phyloP scores from a whole-genome alignment of 345 rosid genomes.

The Lepidium didymum region DNA sequence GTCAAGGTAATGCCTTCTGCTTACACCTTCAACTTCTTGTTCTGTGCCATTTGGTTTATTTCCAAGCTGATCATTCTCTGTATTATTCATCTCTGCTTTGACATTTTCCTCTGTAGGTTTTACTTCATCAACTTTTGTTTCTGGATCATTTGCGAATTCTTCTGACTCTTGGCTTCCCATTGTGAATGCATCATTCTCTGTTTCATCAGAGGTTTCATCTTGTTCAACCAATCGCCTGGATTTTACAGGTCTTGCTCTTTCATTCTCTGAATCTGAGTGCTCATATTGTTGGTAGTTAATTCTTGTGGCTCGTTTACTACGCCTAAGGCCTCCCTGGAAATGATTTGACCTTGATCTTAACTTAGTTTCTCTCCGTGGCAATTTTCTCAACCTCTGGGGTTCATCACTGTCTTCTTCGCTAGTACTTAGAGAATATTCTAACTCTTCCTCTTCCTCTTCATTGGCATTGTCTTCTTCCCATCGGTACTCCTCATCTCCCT shows the following conservation, averaged over 20 bases:
- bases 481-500: slow-evolving; percentile 90
- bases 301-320: slow-evolving; percentile 78
- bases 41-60: slow-evolving; percentile 42
- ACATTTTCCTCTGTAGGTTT: slow-evolving; percentile 29
- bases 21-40: slow-evolving; percentile 46
- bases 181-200: slow-evolving; percentile 54
- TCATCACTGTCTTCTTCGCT: slow-evolving; percentile 78
- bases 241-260: slow-evolving; percentile 50
- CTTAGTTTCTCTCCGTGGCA: slow-evolving; percentile 67
- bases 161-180: slow-evolving; percentile 56
- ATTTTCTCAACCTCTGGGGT: slow-evolving; percentile 52
- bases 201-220: slow-evolving; percentile 53
- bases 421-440: slow-evolving; percentile 45
- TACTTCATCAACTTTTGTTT: slow-evolving; percentile 37
- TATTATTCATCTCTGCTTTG: slow-evolving; percentile 28
- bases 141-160: slow-evolving; percentile 46
- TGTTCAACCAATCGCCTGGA: slow-evolving; percentile 47
- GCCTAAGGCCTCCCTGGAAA: slow-evolving; percentile 71
- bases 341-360: slow-evolving; percentile 61
- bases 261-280: slow-evolving; percentile 71
- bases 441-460: slow-evolving; percentile 68
- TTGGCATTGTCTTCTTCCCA: slow-evolving; percentile 79
- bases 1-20: slow-evolving; percentile 72
- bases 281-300: slow-evolving; percentile 71
- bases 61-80: slow-evolving; percentile 37